Base-by-base conservation (phyloP, 176 grass and related monocot species). In the Raddia guianensis region DNA sequence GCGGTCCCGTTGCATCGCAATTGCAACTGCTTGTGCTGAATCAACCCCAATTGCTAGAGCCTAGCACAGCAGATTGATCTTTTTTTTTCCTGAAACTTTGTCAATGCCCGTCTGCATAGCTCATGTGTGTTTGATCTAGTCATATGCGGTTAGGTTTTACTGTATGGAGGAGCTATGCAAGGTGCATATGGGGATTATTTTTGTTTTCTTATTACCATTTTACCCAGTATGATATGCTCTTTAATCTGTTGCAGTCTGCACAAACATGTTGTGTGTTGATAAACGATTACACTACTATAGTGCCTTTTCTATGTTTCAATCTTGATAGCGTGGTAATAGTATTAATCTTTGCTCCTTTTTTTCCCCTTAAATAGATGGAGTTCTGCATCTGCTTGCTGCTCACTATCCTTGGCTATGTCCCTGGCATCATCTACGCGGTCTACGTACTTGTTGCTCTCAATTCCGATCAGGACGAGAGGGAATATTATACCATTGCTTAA, bases 361-460 rank as follows among this genome's bases (percentile, higher is more conserved):
- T 52, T 50, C 2, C 2, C n/a, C 27, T 69, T 73, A 34, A 75
- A 81, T 77, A 90, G 91, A 77, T 85, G 42, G 88, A 93, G 66
- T 90, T 93, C 81, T 93, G 88, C 81, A 82, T 93, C 82, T 93
- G 91, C 59, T 49, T 93, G 73, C 84, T 90, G 79, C 88, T 93
- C 65, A 93, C 91, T 12, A 63, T 93, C 74, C 73, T 93, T 52
- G 91, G 91, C 63, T 90, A 88, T 49, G 3, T 93, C 58, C 91
- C 91, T 47, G 91, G 91, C 58, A 93, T 93, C 68, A 84, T 93
- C 84, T 93, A 93, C 3, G 91, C 88, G 0, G 58, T 93, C 32
- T 93, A 84, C 9, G 73, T 93, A 19, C 88, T 93, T 52, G 81
- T 93, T 37, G 76, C 88, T 15, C 68, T 90, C 4, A 45, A 82